Conservation (phyloP, 2,329 filamentous ascomycete genomes). For the Botrytis fabae region DNA sequence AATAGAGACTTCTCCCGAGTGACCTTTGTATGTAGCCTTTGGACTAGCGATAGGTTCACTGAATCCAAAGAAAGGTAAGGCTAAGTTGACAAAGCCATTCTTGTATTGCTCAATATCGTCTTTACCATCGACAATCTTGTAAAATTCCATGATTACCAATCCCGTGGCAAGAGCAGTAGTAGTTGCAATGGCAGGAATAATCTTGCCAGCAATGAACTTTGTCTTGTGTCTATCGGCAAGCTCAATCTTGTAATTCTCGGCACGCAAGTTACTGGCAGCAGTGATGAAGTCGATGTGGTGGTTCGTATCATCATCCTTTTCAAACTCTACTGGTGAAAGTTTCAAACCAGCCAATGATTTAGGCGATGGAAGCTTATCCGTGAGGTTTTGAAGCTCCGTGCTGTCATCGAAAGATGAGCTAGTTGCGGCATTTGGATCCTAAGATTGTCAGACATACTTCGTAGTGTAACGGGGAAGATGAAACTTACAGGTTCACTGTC, state of each 20-base stretch:
- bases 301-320: slow-evolving; percentile 98
- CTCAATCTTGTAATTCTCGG: slow-evolving; percentile 97
- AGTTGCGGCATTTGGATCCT: slow-evolving; percentile 71
- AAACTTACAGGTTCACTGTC: slow-evolving; percentile 79
- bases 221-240: slow-evolving; percentile 94
- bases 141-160: slow-evolving; percentile 86
- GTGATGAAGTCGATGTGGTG: slow-evolving; percentile 99
- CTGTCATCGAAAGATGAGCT: slow-evolving; percentile 64
- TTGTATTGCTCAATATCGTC: slow-evolving; percentile 98
- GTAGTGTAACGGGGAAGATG: not conserved
- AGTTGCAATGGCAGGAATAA: slow-evolving; percentile 97
- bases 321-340: slow-evolving; percentile 89
- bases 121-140: slow-evolving; percentile 96
- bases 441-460: slow-evolving; percentile 32
- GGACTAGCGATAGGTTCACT: slow-evolving; percentile 93
- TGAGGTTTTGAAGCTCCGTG: slow-evolving; percentile 72
- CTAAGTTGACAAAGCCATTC: slow-evolving; percentile 97
- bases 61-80: slow-evolving; percentile 96
- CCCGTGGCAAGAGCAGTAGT: slow-evolving; percentile 95
- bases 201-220: slow-evolving; percentile 99
- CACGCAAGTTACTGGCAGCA: slow-evolving; percentile 91
- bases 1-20: slow-evolving; percentile 75
- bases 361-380: slow-evolving; percentile 71
- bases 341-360: slow-evolving; percentile 85
- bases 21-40: slow-evolving; percentile 85